A percentile compares a stretch with the other conserved stretches of the same genome.
Evolutionary conservation across 805 yeast species (phyloP).

Genomic region (Candida sonorensis): DNA sequence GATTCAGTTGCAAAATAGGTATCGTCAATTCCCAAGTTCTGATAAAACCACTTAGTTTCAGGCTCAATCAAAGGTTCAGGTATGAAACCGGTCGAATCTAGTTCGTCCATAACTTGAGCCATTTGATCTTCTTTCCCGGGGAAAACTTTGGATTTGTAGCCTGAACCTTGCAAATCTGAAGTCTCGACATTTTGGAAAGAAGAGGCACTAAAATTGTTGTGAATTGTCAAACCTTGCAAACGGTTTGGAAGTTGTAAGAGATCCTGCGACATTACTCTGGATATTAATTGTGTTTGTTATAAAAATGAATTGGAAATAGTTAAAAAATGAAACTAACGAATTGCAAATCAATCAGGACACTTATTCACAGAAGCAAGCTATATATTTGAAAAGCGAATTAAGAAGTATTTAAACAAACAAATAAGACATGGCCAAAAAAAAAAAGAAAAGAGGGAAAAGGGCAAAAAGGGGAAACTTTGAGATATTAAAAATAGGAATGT

Average conservation of each 20-base stretch:
- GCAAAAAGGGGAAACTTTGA: no score
- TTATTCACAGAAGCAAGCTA: no score
- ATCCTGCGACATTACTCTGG: not conserved
- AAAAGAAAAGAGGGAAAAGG: no score
- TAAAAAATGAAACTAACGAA: no score
- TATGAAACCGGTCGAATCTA: constrained; percentile 80
- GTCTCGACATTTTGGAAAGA: constrained; percentile 28
- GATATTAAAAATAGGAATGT: no score
- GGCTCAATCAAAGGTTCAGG: constrained; percentile 81
- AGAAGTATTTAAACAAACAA: no score
- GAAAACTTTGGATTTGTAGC: constrained; percentile 71
- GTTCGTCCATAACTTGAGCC: constrained; percentile 70
- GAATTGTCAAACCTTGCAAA: constrained; percentile 21
- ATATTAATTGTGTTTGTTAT: not conserved
- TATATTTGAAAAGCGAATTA: no score
- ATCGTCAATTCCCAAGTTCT: constrained; percentile 82
- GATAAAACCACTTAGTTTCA: constrained; percentile 88
- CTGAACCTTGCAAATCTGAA: constrained; percentile 31
- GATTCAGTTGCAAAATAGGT: constrained; percentile 84
- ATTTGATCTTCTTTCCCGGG: constrained; percentile 76
- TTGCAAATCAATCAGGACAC: no score
- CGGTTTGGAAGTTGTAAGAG: constrained; percentile 1
- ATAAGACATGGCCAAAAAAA: no score
- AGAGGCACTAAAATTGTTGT: constrained; percentile 29
- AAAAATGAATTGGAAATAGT: no score